phyloP scores from a whole-genome alignment of 2,329 filamentous ascomycete genomes.

The Penicillium sp. region DNA sequence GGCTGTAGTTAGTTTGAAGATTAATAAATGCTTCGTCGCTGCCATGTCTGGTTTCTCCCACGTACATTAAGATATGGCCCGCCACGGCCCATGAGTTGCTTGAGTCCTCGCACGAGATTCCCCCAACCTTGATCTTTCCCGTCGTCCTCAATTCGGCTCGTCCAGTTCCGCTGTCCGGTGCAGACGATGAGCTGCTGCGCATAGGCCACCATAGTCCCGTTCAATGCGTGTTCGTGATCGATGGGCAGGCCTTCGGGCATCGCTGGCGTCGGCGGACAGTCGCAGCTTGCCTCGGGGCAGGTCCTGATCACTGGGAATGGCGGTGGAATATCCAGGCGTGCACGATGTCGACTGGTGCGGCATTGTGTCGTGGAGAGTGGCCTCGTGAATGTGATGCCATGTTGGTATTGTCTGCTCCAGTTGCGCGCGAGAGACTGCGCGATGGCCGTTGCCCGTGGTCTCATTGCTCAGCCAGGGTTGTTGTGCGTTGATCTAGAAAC shows the following conservation, averaged over 20 bases:
- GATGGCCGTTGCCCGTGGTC: slow-evolving; percentile 8
- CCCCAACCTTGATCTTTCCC: slow-evolving; percentile 53
- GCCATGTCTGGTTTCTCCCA: neutral
- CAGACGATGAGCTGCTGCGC: slow-evolving; percentile 81
- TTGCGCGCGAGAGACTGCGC: slow-evolving; percentile 16
- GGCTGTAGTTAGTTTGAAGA: slow-evolving; percentile 59
- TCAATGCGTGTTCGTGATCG: slow-evolving; percentile 68
- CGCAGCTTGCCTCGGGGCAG: slow-evolving; percentile 76
- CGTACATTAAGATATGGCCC: slow-evolving; percentile 65
- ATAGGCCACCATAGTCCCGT: slow-evolving; percentile 76
- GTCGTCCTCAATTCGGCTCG: slow-evolving; percentile 81
- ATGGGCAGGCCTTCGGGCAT: slow-evolving; percentile 71
- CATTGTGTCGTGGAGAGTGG: slow-evolving; percentile 26
- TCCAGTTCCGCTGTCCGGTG: slow-evolving; percentile 79
- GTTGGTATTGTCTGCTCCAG: slow-evolving; percentile 14
- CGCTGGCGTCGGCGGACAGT: slow-evolving; percentile 71
- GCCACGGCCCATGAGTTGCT: slow-evolving; percentile 64
- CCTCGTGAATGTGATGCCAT: slow-evolving; percentile 12
- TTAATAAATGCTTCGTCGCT: neutral
- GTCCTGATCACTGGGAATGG: slow-evolving; percentile 52
- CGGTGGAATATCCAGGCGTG: slow-evolving; percentile 39
- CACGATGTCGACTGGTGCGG: slow-evolving; percentile 22
- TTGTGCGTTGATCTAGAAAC: neutral
- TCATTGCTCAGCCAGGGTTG: slow-evolving; percentile 13
- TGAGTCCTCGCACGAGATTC: slow-evolving; percentile 65